These are phyloP conservation scores for Puccinia coronata DNA, from an alignment of 1,284 basidiomycete species.

Conservation along the genomic window DNA sequence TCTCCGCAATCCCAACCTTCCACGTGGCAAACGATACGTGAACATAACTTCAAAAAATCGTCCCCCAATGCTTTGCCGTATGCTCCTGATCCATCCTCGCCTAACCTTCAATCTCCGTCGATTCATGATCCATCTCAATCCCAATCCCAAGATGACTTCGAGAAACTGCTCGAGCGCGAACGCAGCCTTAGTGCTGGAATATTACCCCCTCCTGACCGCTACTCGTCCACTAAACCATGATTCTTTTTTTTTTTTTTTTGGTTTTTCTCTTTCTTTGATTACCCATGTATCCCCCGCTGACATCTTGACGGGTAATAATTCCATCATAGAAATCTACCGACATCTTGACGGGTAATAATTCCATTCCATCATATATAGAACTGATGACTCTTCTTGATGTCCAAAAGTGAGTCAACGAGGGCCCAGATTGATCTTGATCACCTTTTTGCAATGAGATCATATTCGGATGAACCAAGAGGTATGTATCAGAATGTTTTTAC, in stretches of 20 bases:
- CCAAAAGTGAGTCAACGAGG: too few species aligned
- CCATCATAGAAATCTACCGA: too few species aligned
- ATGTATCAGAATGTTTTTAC: too few species aligned
- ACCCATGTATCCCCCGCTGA: background rate
- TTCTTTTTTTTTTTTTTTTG: background rate
- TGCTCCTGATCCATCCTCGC: too few species aligned
- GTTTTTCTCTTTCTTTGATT: background rate
- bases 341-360: too few species aligned
- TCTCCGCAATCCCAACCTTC: conserved; percentile 1
- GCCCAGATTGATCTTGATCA: too few species aligned
- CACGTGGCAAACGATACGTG: conserved; percentile 29
- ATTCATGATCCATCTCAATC: background rate
- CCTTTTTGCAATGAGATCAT: too few species aligned
- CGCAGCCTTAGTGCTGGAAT: conserved; percentile 16
- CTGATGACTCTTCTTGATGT: too few species aligned
- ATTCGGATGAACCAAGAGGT: too few species aligned
- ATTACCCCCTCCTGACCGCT: background rate
- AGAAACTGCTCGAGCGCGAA: conserved; percentile 8
- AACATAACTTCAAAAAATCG: background rate
- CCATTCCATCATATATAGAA: too few species aligned
- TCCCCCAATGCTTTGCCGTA: background rate
- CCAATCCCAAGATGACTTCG: conserved; percentile 17
- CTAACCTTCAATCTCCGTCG: background rate
- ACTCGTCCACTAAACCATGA: background rate
- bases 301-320: too few species aligned